Evolutionary conservation across 345 rosid species (phyloP).

Genomic region (Euphorbia peplus): DNA sequence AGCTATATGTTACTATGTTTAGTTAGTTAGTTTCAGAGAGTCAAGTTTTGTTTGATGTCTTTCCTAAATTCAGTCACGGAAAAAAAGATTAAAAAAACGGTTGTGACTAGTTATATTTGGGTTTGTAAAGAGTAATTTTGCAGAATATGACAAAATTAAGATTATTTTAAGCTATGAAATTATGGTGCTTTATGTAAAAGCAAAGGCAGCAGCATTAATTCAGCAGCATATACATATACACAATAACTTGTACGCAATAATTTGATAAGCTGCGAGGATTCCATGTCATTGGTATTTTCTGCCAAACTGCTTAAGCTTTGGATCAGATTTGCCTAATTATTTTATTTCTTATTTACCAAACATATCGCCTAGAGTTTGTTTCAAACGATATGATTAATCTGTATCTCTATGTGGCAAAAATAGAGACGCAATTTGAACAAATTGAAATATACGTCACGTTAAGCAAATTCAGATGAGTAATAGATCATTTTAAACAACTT

Average conservation of each 20-base stretch:
- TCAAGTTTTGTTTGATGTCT: neutral
- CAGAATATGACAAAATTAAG: neutral
- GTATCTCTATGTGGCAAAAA: too few relatives aligned
- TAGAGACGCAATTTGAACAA: too few relatives aligned
- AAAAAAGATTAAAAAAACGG: neutral
- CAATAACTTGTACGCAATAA: conserved; percentile 19
- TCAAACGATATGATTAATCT: too few relatives aligned
- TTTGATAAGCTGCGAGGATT: conserved; percentile 5
- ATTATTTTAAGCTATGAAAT: conserved; percentile 7
- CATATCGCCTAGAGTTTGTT: too few relatives aligned
- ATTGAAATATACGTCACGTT: too few relatives aligned
- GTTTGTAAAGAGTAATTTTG: neutral
- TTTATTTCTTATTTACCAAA: too few relatives aligned
- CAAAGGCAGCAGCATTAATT: neutral
- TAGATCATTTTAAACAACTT: too few relatives aligned
- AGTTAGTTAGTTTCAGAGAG: neutral
- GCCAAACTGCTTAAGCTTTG: too few relatives aligned
- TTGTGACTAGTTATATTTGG: neutral
- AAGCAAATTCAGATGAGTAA: too few relatives aligned
- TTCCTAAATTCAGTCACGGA: too few relatives aligned
- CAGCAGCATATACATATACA: neutral
- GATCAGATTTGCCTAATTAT: neutral
- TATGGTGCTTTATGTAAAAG: conserved; percentile 17
- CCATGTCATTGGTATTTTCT: neutral
- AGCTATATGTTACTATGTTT: neutral